Evolutionary conservation across 2,329 filamentous ascomycete genomes (phyloP).

Genomic region (Trichophyton mentagrophytes): DNA sequence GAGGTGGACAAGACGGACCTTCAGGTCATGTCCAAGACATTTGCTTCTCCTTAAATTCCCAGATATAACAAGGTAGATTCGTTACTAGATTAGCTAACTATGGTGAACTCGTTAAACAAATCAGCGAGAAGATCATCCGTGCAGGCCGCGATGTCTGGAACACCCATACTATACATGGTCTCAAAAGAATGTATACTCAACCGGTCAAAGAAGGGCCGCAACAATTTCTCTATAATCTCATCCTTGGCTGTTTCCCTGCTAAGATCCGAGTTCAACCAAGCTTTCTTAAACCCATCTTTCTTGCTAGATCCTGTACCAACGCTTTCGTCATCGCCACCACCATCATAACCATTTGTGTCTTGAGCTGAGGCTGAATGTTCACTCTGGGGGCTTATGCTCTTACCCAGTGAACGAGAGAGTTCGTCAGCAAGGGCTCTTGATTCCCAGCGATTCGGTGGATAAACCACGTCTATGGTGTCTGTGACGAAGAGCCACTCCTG

Average conservation of each 20-base stretch:
- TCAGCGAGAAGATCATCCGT: slow-evolving; percentile 54
- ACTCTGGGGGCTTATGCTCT: slow-evolving; percentile 19
- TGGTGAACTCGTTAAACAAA: slow-evolving; percentile 63
- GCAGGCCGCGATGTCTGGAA: slow-evolving; percentile 53
- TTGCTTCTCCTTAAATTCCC: background rate
- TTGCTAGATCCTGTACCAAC: slow-evolving; percentile 15
- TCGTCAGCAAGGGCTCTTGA: slow-evolving; percentile 72
- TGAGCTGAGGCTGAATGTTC: background rate
- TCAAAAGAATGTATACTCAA: slow-evolving; percentile 91
- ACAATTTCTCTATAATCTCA: slow-evolving; percentile 59
- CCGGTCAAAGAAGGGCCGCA: slow-evolving; percentile 81
- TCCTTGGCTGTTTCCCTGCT: slow-evolving; percentile 43
- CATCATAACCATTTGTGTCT: background rate
- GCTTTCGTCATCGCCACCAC: slow-evolving; percentile 9
- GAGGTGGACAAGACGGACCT: background rate
- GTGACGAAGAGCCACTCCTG: slow-evolving; percentile 96
- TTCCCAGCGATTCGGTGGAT: slow-evolving; percentile 57
- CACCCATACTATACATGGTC: slow-evolving; percentile 73
- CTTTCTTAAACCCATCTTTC: slow-evolving; percentile 25
- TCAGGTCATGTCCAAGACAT: no score
- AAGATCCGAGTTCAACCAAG: slow-evolving; percentile 33
- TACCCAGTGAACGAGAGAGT: slow-evolving; percentile 61
- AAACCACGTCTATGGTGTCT: slow-evolving; percentile 91
- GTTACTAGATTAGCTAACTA: slow-evolving; percentile 25
- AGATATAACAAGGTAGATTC: background rate